Conservation (phyloP, 768 basidiomycete genomes). For the Pisolithus sp. region DNA sequence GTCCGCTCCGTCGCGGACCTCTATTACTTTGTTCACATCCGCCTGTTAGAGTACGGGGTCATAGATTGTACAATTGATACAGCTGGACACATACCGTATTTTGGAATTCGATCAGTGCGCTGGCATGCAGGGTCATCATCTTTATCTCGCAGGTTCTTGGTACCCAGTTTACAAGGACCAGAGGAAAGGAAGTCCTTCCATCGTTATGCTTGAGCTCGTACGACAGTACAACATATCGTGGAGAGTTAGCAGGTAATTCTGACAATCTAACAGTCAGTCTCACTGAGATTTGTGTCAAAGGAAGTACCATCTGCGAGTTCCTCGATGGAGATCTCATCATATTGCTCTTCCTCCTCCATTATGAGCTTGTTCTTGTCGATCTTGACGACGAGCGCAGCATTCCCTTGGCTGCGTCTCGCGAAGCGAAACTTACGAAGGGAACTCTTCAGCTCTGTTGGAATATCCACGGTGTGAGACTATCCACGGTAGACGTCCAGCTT, state of each 20-base stretch:
- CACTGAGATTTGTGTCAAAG: no score
- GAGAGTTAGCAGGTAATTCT: slow-evolving; percentile 87
- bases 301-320: slow-evolving; percentile 79
- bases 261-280: background rate
- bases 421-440: slow-evolving; percentile 82
- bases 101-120: slow-evolving; percentile 75
- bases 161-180: slow-evolving; percentile 86
- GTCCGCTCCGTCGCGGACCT: slow-evolving; percentile 77
- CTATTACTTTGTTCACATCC: slow-evolving; percentile 73
- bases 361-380: slow-evolving; percentile 77
- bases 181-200: slow-evolving; percentile 78
- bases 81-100: slow-evolving; percentile 46
- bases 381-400: slow-evolving; percentile 81
- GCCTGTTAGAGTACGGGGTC: slow-evolving; percentile 38
- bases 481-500: background rate
- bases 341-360: slow-evolving; percentile 81
- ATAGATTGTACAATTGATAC: background rate
- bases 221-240: slow-evolving; percentile 80
- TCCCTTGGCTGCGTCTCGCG: slow-evolving; percentile 54
- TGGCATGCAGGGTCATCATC: slow-evolving; percentile 77
- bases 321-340: slow-evolving; percentile 68
- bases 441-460: slow-evolving; percentile 72
- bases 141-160: slow-evolving; percentile 72
- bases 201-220: slow-evolving; percentile 76
- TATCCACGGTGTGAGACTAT: slow-evolving; percentile 64